Evolutionary conservation across 2,329 filamentous ascomycete genomes (phyloP), one percentile per base, ranked within the genome.

Genomic region (Epichloe baconii): DNA sequence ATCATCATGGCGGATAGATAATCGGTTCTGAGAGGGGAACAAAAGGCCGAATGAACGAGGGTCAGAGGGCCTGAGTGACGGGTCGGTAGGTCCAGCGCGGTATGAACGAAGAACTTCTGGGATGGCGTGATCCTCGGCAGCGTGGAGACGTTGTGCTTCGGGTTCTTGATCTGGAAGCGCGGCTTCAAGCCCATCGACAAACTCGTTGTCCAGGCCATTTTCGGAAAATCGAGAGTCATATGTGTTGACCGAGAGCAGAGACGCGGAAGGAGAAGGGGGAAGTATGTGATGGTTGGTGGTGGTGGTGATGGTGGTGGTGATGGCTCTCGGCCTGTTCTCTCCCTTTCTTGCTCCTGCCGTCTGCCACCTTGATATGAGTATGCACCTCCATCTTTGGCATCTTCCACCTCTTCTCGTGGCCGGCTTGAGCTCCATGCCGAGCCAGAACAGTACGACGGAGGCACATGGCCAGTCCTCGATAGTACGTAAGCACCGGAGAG

Each of bases 1-100:
- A 67, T 96, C 88, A 64, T 97, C 93, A 64, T 97, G 91, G 31
- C 86, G 82, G 62, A 98, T 88, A 37, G 80, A 80, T 49, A 97
- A 71, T 51, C 86, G 80, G 64, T 88, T 82, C 58, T 83, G 78
- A 8, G 90, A 94, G 11, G 93, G 91, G 66, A 96, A 98, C 49
- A 95, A 78, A 50, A 83, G 77, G 26, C 82, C 83, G 65, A 97
- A 97, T 58, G 90, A 84, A 53, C 83, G 76, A 3, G 91, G 85
- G 1, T 84, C 90, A 2, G 89, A 88, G 11, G 89, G 79, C 17
- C 34, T 23, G 23, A 51, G 44, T 0, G 45, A 19, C 3, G 52
- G 44, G 7, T 50, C 49, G 23, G 41, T 42, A 31, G 42, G 37
- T 14, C 35, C 49, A 2, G 46, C 26, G 15, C 49, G 19, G 31